Evolutionary conservation across 2,329 filamentous ascomycete species (phyloP).

Genomic region (Aureobasidium sp.): DNA sequence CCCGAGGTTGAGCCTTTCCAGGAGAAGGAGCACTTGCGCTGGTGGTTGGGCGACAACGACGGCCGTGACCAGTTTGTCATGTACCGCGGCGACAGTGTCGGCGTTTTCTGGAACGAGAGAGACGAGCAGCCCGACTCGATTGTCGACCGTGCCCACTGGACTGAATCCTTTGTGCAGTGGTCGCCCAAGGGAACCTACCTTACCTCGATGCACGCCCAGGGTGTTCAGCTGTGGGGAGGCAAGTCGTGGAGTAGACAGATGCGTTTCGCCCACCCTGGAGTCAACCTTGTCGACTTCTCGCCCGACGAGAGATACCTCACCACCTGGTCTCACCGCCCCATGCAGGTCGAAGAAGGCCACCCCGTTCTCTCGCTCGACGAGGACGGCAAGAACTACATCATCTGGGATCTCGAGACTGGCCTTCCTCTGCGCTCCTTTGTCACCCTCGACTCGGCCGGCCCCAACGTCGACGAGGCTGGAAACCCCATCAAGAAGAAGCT

Average conservation of each 20-base stretch:
- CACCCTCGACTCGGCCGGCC: slow-evolving; percentile 70
- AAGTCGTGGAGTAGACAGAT: slow-evolving; percentile 81
- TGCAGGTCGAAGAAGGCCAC: slow-evolving; percentile 84
- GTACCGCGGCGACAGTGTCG: slow-evolving; percentile 84
- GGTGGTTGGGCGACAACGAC: slow-evolving; percentile 81
- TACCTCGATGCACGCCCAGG: slow-evolving; percentile 89
- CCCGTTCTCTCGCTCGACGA: slow-evolving; percentile 70
- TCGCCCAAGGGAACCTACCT: slow-evolving; percentile 90
- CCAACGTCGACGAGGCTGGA: slow-evolving; percentile 51
- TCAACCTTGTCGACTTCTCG: slow-evolving; percentile 94
- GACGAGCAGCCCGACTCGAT: slow-evolving; percentile 80
- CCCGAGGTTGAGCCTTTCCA: slow-evolving; percentile 77
- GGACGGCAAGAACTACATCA: slow-evolving; percentile 98
- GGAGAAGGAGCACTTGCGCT: slow-evolving; percentile 90
- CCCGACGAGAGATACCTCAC: slow-evolving; percentile 87
- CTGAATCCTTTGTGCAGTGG: slow-evolving; percentile 96
- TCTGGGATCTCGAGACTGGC: slow-evolving; percentile 90
- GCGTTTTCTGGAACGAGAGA: slow-evolving; percentile 98
- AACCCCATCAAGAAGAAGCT: slow-evolving; percentile 78
- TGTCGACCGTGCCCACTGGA: slow-evolving; percentile 93
- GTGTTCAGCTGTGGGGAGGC: slow-evolving; percentile 95
- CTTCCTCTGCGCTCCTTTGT: slow-evolving; percentile 89
- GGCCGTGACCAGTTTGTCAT: slow-evolving; percentile 93
- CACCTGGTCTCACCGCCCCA: slow-evolving; percentile 92
- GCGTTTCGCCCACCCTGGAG: slow-evolving; percentile 88